phyloP scores from a whole-genome alignment of 2,329 filamentous ascomycete genomes.

The Aphanocladium album region DNA sequence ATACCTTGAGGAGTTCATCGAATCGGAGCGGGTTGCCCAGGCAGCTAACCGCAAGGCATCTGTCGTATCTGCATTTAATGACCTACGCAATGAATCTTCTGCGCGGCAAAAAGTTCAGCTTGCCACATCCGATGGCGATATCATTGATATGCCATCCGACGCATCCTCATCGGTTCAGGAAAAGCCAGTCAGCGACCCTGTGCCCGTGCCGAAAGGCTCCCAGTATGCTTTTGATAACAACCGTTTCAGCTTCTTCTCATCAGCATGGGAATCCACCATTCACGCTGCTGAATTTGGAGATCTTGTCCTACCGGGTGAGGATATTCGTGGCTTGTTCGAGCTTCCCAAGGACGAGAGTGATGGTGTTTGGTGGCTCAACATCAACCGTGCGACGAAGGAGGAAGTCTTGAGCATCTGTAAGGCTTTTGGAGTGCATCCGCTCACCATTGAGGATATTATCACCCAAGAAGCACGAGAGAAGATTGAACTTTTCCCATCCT shows the following conservation, averaged over 20 bases:
- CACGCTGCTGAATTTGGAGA: conserved; percentile 86
- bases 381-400: conserved; percentile 82
- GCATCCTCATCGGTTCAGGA: conserved; percentile 39
- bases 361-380: conserved; percentile 98
- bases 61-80: conserved; percentile 29
- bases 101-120: conserved; percentile 31
- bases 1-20: conserved; percentile 86
- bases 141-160: conserved; percentile 48
- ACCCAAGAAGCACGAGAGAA: conserved; percentile 96
- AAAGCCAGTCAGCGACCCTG: conserved; percentile 36
- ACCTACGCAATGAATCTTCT: conserved; percentile 26
- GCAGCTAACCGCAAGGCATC: conserved; percentile 47
- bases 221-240: conserved; percentile 55
- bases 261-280: conserved; percentile 87
- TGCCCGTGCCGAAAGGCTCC: conserved; percentile 31
- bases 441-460: conserved; percentile 94
- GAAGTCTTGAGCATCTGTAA: conserved; percentile 86
- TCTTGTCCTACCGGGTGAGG: conserved; percentile 82
- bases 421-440: conserved; percentile 89
- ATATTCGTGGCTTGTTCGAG: conserved; percentile 79
- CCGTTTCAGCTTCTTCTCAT: conserved; percentile 95
- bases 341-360: conserved; percentile 58
- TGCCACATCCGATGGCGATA: conserved; percentile 51
- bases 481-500: conserved; percentile 94
- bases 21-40: conserved; percentile 48